These are phyloP conservation scores for Eucalyptus marginata DNA, from an alignment of 345 rosid genomes.

Conservation along the genomic window DNA sequence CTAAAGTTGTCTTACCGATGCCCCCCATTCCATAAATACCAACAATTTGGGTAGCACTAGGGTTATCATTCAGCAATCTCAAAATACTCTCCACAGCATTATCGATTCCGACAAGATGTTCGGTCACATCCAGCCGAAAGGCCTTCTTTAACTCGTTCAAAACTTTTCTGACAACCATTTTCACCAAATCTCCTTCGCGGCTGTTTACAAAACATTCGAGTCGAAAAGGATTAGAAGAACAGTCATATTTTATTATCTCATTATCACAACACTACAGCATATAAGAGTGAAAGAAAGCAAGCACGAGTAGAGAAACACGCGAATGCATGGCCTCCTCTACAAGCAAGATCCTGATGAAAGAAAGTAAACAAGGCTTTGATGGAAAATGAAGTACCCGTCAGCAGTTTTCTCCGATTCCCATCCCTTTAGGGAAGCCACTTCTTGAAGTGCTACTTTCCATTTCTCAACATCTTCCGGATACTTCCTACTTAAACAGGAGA, in stretches of 20 bases:
- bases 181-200: accelerated
- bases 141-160: too few relatives aligned
- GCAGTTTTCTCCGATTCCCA: not conserved
- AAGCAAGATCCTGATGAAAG: not conserved
- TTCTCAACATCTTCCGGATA: not conserved
- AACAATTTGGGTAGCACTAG: accelerated
- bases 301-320: accelerated
- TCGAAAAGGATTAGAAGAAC: not conserved
- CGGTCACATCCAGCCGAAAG: accelerated
- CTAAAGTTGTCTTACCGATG: too few relatives aligned
- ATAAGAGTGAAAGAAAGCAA: not conserved
- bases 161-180: too few relatives aligned
- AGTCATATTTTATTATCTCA: not conserved
- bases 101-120: too few relatives aligned
- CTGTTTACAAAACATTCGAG: not conserved
- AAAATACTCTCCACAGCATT: too few relatives aligned
- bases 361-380: accelerated
- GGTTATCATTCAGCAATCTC: accelerated
- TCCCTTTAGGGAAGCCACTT: not conserved
- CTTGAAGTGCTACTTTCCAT: not conserved
- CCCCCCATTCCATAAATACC: too few relatives aligned
- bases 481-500: not conserved
- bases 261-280: not conserved
- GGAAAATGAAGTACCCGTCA: not conserved
- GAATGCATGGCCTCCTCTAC: not conserved